Evolutionary conservation across 2,329 filamentous ascomycete genomes (phyloP).

Genomic region (Arthroderma sp.): DNA sequence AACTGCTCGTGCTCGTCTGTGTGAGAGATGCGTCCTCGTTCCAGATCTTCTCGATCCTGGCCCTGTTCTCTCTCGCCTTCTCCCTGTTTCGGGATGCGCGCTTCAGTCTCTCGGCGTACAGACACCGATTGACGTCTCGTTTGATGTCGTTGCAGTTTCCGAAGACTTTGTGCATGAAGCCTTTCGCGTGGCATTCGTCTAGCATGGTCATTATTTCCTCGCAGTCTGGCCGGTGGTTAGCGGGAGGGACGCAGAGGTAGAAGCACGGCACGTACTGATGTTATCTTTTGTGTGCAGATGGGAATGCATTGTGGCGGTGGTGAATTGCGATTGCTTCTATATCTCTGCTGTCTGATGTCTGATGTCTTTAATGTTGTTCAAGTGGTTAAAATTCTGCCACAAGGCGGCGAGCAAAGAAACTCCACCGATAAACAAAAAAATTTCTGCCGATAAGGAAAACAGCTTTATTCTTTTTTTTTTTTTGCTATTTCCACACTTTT

Average conservation of each 20-base stretch:
- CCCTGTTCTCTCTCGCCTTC: conserved; percentile 55
- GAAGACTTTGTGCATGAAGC: conserved; percentile 82
- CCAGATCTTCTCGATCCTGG: conserved; percentile 66
- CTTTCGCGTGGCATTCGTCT: conserved; percentile 85
- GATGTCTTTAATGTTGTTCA: not conserved
- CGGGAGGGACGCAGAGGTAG: not conserved
- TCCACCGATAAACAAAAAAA: conserved; percentile 16
- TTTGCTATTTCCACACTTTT: not conserved
- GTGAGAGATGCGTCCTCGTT: conserved; percentile 39
- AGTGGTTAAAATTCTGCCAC: conserved; percentile 5
- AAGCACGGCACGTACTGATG: conserved; percentile 48
- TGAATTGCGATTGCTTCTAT: too few species aligned
- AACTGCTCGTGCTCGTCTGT: not conserved
- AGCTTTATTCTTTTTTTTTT: not conserved
- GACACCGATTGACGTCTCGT: conserved; percentile 68
- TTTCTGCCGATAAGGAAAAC: not conserved
- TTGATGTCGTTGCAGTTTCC: conserved; percentile 88
- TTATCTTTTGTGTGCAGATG: conserved; percentile 92
- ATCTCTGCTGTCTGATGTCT: not conserved
- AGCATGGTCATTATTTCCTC: conserved; percentile 87
- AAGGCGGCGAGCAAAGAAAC: conserved; percentile 9
- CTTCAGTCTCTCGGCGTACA: conserved; percentile 67
- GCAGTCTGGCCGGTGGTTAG: conserved; percentile 52
- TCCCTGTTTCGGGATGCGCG: conserved; percentile 67
- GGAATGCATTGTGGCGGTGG: conserved; percentile 66